Evolutionary conservation across 2,329 filamentous ascomycete genomes (phyloP), one percentile per base, ranked within the genome.

Genomic region (Mollisia scopiformis): DNA sequence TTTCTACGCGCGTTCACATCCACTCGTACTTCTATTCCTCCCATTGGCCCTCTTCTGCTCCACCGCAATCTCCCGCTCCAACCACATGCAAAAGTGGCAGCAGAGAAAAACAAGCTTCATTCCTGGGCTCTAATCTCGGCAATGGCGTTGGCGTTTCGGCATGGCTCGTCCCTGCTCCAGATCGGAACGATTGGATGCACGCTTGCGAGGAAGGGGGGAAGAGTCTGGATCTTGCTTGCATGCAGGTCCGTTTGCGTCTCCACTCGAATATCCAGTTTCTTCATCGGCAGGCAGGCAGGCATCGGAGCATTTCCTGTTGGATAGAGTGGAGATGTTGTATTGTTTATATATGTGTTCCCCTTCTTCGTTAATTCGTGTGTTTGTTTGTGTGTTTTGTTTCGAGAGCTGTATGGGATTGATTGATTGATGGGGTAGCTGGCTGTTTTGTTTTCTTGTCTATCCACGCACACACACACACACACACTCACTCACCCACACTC

Each of bases 41-140:
- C 7, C 41, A 19, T 16, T 13, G 8, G 8, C 35, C n/a, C n/a
- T 39, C 37, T n/a, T n/a, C 14, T n/a, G n/a, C 37, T 41, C 19
- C 14, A 41, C 19, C 37, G 6, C 37, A 8, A 6, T 21, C 37
- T 10, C 5, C 31, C 31, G 31, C 31, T 35, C 31, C 31, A 10
- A 13, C 31, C 31, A 35, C 31, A 13, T 14, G 11, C 25, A 47
- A 16, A 47, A 47, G 16, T 23, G 16, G 14, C 4, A 47, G 6
- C 8, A 5, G 23, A 27, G 11, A 47, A 28, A 47, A 47, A 3
- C 43, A 47, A 28, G 23, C 25, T 27, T 27, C 10, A 5, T 23
- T 25, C 52, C 35, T 39, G 52, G 4, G 27, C 16, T 23, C 14
- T 14, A 55, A 55, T 55, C 53, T 55, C 53, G 53, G 53, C 53